Percentiles rank a stretch among this genome's conserved stretches.
Conservation (phyloP, 164 flowering plant genomes). For the Vitis amurensis region DNA sequence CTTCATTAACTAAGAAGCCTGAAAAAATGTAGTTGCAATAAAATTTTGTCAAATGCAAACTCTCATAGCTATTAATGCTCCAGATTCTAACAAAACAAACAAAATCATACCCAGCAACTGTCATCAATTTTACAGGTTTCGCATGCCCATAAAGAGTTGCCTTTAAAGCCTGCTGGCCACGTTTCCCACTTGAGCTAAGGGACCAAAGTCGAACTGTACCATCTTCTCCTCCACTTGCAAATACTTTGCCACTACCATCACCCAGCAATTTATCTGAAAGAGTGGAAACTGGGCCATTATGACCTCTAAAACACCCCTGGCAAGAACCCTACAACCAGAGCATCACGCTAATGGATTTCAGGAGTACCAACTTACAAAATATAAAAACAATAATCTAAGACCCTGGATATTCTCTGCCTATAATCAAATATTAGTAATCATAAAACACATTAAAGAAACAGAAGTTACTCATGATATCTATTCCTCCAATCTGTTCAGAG, state of each 20-base stretch:
- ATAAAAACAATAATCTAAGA: not conserved
- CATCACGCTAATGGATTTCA: not conserved
- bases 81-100: not conserved
- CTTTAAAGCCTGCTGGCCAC: constrained; percentile 58
- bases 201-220: constrained; percentile 82
- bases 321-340: constrained; percentile 41
- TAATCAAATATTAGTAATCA: not conserved
- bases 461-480: too few species aligned
- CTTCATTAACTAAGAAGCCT: too few species aligned
- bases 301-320: constrained; percentile 52
- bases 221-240: constrained; percentile 80
- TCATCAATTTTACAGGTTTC: constrained; percentile 48
- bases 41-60: too few species aligned
- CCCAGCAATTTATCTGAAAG: constrained; percentile 59
- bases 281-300: constrained; percentile 53
- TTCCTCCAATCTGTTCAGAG: too few species aligned
- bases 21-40: too few species aligned
- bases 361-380: not conserved
- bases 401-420: not conserved
- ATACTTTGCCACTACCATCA: constrained; percentile 35
- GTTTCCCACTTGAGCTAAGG: constrained; percentile 57
- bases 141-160: constrained; percentile 69
- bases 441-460: too few species aligned
- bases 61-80: too few species aligned
- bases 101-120: constrained; percentile 66